Evolutionary conservation across 2,329 filamentous ascomycete species (phyloP).

Genomic region (Botrytis squamosa): DNA sequence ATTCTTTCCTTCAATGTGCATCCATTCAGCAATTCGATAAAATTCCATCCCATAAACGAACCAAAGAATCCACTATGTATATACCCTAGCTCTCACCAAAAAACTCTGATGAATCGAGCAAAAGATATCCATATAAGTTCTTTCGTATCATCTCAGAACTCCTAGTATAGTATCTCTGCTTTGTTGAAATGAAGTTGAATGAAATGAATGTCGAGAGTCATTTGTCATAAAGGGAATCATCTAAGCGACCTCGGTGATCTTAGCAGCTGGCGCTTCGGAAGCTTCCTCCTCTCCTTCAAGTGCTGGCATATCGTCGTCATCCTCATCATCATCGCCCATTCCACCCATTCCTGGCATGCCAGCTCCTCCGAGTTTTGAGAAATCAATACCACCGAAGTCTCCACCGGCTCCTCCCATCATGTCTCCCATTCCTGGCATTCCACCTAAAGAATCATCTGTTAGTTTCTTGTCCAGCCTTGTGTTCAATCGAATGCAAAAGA

Average conservation of each 20-base stretch:
- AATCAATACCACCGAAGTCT: conserved; percentile 86
- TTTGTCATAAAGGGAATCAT: conserved; percentile 9
- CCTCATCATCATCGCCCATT: conserved; percentile 58
- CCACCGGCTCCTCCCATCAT: conserved; percentile 50
- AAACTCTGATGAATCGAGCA: background rate
- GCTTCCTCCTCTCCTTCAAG: conserved; percentile 63
- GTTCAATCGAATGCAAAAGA: background rate
- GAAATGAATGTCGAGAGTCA: background rate
- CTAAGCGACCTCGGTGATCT: conserved; percentile 40
- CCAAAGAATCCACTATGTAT: conserved; percentile 4
- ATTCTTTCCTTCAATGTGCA: background rate
- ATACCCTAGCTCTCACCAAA: conserved; percentile 3
- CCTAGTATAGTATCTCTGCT: conserved; percentile 4
- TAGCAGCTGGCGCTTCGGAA: conserved; percentile 41
- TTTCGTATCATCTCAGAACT: conserved; percentile 6
- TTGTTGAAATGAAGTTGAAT: conserved; percentile 8
- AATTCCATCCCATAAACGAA: background rate
- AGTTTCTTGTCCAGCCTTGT: background rate
- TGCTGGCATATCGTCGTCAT: conserved; percentile 82
- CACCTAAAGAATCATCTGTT: conserved; percentile 13
- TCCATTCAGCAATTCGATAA: conserved; percentile 1
- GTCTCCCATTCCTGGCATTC: conserved; percentile 36
- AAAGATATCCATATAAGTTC: conserved; percentile 5
- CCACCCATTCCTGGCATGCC: conserved; percentile 42
- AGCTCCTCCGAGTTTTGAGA: conserved; percentile 80